phyloP scores from a whole-genome alignment of 495 filamentous ascomycete genomes.

The Neurospora sp. region DNA sequence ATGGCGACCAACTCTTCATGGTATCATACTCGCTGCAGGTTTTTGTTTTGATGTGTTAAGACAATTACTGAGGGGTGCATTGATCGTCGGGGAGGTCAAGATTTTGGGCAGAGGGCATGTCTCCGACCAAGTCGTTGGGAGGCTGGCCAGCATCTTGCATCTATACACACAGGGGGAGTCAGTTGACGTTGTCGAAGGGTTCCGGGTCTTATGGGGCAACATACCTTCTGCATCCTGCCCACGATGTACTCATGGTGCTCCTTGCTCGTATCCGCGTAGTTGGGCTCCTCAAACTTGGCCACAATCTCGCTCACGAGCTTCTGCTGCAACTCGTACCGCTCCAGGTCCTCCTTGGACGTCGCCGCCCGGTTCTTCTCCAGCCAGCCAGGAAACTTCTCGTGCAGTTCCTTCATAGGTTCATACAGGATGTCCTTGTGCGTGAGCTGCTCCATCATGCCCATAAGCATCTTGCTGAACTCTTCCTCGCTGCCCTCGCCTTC shows the following conservation, averaged over 20 bases:
- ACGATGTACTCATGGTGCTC: slow-evolving; percentile 86
- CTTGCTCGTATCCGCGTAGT: slow-evolving; percentile 70
- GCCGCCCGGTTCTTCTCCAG: slow-evolving; percentile 63
- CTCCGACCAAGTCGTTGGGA: slow-evolving; percentile 79
- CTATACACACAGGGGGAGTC: slow-evolving; percentile 23
- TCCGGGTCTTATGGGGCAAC: slow-evolving; percentile 9
- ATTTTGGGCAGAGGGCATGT: slow-evolving; percentile 71
- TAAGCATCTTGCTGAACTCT: slow-evolving; percentile 82
- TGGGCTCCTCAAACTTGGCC: slow-evolving; percentile 66
- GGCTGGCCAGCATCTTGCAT: slow-evolving; percentile 95
- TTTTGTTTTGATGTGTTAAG: not conserved
- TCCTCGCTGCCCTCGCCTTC: slow-evolving; percentile 63
- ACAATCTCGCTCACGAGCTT: slow-evolving; percentile 79
- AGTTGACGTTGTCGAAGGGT: slow-evolving; percentile 1
- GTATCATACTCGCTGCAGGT: not conserved
- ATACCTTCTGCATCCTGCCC: slow-evolving; percentile 92
- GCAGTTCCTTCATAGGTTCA: slow-evolving; percentile 94
- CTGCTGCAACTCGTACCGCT: slow-evolving; percentile 74
- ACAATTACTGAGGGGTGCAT: slow-evolving; percentile 58
- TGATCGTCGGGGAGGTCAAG: slow-evolving; percentile 58
- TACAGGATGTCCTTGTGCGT: slow-evolving; percentile 98
- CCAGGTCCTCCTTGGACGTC: slow-evolving; percentile 56
- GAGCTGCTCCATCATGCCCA: slow-evolving; percentile 97
- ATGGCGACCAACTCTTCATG: not conserved
- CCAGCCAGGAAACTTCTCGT: slow-evolving; percentile 86